Percentiles rank a stretch among this genome's conserved stretches.
phyloP scores from a whole-genome alignment of 2,329 filamentous ascomycete genomes.

The Epichloe gansuensis region DNA sequence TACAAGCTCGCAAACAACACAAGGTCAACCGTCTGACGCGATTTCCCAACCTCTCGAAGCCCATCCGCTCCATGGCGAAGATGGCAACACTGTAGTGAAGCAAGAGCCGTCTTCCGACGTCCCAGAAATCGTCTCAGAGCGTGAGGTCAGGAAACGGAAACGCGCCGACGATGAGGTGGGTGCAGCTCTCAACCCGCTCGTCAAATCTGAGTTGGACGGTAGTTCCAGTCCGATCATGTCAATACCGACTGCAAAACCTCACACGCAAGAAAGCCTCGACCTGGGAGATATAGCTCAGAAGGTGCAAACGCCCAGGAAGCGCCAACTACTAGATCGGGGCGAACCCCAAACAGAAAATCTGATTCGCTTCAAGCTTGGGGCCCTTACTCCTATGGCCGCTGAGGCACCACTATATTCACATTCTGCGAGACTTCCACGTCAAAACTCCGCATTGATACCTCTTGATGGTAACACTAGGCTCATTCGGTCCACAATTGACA shows the following conservation, averaged over 20 bases:
- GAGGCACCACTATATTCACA: not conserved
- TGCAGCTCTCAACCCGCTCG: slow-evolving; percentile 15
- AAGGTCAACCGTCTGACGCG: slow-evolving; percentile 15
- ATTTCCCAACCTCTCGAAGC: slow-evolving; percentile 14
- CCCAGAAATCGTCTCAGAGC: slow-evolving; percentile 39
- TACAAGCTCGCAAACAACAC: slow-evolving; percentile 17
- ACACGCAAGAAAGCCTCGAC: slow-evolving; percentile 46
- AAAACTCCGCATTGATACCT: slow-evolving; percentile 23
- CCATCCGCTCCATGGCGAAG: slow-evolving; percentile 7
- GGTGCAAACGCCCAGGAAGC: slow-evolving; percentile 26
- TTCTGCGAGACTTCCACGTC: slow-evolving; percentile 7
- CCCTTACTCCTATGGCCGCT: slow-evolving; percentile 1
- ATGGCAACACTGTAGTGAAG: slow-evolving; percentile 25
- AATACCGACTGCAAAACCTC: slow-evolving; percentile 13
- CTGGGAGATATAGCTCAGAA: slow-evolving; percentile 27
- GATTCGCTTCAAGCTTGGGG: not conserved
- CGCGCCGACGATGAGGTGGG: slow-evolving; percentile 14
- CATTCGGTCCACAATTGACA: slow-evolving; percentile 12
- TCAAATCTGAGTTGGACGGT: slow-evolving; percentile 31
- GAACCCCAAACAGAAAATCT: slow-evolving; percentile 5
- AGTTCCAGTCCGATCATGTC: slow-evolving; percentile 18
- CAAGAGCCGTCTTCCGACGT: slow-evolving; percentile 41
- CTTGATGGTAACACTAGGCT: slow-evolving; percentile 23
- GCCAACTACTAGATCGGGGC: slow-evolving; percentile 14
- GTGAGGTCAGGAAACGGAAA: slow-evolving; percentile 36